These are phyloP conservation scores for Fusarium sp. DNA, from an alignment of 2,329 filamentous ascomycete species.

Conservation along the genomic window DNA sequence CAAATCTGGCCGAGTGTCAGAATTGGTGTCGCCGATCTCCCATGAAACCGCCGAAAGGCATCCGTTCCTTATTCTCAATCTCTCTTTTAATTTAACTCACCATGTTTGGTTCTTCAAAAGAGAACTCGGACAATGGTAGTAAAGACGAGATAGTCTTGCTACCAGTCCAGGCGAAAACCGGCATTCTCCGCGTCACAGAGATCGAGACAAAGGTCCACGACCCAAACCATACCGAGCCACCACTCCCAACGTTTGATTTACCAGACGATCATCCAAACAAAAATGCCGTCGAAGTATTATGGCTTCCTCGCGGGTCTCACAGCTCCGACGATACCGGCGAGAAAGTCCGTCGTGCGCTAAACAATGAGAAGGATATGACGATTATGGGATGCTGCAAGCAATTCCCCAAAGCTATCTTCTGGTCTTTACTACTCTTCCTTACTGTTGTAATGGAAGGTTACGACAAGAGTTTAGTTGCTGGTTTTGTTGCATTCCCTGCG, in stretches of 20 bases:
- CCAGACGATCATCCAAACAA: slow-evolving; percentile 38
- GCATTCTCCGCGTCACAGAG: slow-evolving; percentile 37
- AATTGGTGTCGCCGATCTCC: slow-evolving; percentile 29
- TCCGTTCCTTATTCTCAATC: slow-evolving; percentile 33
- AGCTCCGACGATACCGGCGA: slow-evolving; percentile 42
- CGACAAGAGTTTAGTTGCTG: slow-evolving; percentile 34
- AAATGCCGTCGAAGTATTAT: slow-evolving; percentile 36
- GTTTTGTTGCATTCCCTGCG: slow-evolving; percentile 37
- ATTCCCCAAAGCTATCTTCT: slow-evolving; percentile 44
- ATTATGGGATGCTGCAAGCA: slow-evolving; percentile 30
- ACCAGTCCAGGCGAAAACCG: slow-evolving; percentile 29
- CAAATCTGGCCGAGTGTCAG: slow-evolving; percentile 21
- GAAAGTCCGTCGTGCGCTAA: slow-evolving; percentile 38
- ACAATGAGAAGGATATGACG: slow-evolving; percentile 43
- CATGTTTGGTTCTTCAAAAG: slow-evolving; percentile 39
- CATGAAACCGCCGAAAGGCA: slow-evolving; percentile 36
- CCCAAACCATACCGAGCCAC: slow-evolving; percentile 12
- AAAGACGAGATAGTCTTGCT: slow-evolving; percentile 43
- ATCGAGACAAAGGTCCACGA: slow-evolving; percentile 40
- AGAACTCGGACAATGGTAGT: slow-evolving; percentile 37
- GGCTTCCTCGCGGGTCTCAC: slow-evolving; percentile 40
- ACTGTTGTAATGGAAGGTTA: slow-evolving; percentile 47
- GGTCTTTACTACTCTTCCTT: slow-evolving; percentile 41
- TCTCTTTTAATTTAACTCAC: background rate
- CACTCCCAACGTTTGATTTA: slow-evolving; percentile 28